Base-by-base conservation (phyloP, 148 eudicot species). In the Rhododendron williamsianum region DNA sequence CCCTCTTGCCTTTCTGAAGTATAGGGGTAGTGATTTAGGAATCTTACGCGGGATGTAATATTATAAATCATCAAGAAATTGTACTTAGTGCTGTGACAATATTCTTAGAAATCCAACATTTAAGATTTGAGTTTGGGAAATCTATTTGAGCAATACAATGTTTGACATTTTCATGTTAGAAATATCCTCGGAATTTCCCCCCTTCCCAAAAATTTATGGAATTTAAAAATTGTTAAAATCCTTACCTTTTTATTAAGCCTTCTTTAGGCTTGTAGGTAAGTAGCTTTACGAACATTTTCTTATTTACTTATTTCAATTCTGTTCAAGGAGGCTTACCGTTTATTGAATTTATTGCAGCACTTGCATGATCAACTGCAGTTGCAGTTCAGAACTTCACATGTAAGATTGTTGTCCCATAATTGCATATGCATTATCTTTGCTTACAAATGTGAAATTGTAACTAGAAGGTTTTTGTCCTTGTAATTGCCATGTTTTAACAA, bases 301-400 rank as follows among this genome's bases (percentile, higher is more conserved):
- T 25, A 25, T 58, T 82, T 78, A 11, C 9, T 15, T n/a, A 21
- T 35, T 36, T 63, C n/a, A 51, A 71, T 46, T 60, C 67, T 63
- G 67, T 15, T 63, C 45, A 83, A 60, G 48, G 74, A 77, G 49
- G 49, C 33, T 78, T 51, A 80, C 82, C 21, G 46, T 33, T 77
- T 25, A 67, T 67, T 52, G 76, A 43, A 52, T 80, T 30, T 85
- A 76, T 86, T 89, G 92, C 99, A 96, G 99, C 91, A 87, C 74
- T 78, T 94, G 80, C 94, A 93, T 89, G 99, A 96, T 86, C 94
- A 91, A 89, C 84, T 96, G 87, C 95, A 92, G 85, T 89, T 91
- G 93, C 95, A 91, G 93, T 90, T 93, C 67, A 91, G 90, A 88
- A 87, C 87, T 84, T 83, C 88, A 88, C 93, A 93, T 85, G 99